These are phyloP conservation scores for Alternaria brassicicola DNA, from an alignment of 2,329 filamentous ascomycete genomes.

Conservation along the genomic window DNA sequence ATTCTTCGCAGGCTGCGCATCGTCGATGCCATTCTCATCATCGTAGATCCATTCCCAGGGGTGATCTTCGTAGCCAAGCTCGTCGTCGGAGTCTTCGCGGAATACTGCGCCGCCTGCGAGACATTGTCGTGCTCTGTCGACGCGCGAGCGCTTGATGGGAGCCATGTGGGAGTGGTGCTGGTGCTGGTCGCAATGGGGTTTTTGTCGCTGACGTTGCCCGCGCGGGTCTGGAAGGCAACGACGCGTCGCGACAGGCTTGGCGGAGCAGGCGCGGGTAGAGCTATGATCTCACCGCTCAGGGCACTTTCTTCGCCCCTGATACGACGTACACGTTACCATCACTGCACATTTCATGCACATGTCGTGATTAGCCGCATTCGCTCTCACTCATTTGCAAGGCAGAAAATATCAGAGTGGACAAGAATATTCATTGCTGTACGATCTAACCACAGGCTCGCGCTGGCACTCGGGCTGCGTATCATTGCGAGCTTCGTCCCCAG, in stretches of 20 bases:
- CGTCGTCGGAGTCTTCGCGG: slow-evolving; percentile 86
- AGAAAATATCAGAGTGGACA: slow-evolving; percentile 8
- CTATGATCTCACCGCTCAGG: slow-evolving; percentile 23
- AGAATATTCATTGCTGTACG: slow-evolving; percentile 28
- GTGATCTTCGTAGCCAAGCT: slow-evolving; percentile 64
- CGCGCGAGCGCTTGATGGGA: slow-evolving; percentile 48
- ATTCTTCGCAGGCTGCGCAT: slow-evolving; percentile 26
- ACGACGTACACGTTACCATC: background rate
- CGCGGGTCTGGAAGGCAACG: slow-evolving; percentile 19
- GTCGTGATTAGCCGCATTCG: background rate
- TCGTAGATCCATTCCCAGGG: slow-evolving; percentile 65
- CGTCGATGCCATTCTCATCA: slow-evolving; percentile 28
- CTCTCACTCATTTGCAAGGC: background rate
- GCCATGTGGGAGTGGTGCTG: slow-evolving; percentile 46
- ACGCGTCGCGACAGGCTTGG: slow-evolving; percentile 44
- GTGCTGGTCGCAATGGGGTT: slow-evolving; percentile 25
- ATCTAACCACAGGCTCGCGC: slow-evolving; percentile 35
- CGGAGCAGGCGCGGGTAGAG: slow-evolving; percentile 27
- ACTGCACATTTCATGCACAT: background rate
- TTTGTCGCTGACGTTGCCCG: slow-evolving; percentile 33
- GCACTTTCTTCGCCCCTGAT: slow-evolving; percentile 1
- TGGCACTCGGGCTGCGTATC: slow-evolving; percentile 32
- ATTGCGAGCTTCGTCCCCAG: slow-evolving; percentile 6
- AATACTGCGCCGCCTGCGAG: slow-evolving; percentile 67
- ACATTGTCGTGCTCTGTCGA: slow-evolving; percentile 56